These are phyloP conservation scores for Starmerella bombi DNA, from an alignment of 805 yeast genomes.

Conservation along the genomic window DNA sequence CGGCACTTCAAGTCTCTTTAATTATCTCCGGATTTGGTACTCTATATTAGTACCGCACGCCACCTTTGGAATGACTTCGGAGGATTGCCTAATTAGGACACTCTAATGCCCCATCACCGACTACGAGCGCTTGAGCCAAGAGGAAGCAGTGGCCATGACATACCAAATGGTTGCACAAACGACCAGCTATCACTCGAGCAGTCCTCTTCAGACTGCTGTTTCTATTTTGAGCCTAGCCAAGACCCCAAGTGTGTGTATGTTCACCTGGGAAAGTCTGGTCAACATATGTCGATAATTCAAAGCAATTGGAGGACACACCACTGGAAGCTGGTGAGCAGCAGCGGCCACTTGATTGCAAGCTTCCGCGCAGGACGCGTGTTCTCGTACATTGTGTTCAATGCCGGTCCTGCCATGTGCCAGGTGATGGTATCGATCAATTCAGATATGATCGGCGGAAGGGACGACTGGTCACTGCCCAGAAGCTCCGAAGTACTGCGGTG, in stretches of 20 bases:
- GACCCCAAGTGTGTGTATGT: not conserved
- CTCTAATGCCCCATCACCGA: too few species aligned
- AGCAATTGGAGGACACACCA: not conserved
- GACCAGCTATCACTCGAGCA: too few species aligned
- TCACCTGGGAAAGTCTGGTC: not conserved
- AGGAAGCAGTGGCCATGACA: too few species aligned
- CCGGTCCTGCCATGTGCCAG: too few species aligned
- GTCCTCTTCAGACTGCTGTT: not conserved
- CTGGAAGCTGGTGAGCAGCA: not conserved
- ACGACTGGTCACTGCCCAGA: constrained; percentile 4
- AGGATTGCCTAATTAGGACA: too few species aligned
- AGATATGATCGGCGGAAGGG: not conserved
- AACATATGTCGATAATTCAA: not conserved
- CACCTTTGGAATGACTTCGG: too few species aligned
- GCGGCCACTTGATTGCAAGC: constrained; percentile 1
- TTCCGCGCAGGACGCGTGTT: constrained; percentile 5
- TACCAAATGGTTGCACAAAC: too few species aligned
- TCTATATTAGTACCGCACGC: too few species aligned
- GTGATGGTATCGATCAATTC: not conserved
- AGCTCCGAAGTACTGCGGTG: constrained; percentile 1
- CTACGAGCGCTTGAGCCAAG: too few species aligned
- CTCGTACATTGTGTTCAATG: constrained; percentile 1
- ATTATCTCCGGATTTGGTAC: too few species aligned
- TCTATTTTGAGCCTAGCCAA: not conserved
- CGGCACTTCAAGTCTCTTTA: too few species aligned